phyloP scores from a whole-genome alignment of 768 basidiomycete species.

The Cystofilobasidium capitatum region DNA sequence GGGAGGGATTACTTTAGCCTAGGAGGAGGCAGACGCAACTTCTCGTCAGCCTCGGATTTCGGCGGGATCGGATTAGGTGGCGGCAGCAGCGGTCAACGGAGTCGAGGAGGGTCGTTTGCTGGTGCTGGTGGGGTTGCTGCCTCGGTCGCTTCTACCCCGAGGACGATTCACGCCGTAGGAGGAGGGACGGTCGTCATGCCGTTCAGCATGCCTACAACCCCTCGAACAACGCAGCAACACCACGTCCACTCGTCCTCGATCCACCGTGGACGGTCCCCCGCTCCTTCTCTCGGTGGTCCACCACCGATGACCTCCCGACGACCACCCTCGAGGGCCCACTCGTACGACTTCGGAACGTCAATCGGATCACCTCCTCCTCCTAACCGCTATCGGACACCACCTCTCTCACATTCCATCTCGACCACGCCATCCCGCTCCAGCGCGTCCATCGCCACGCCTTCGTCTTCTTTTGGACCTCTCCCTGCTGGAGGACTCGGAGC shows the following conservation, averaged over 20 bases:
- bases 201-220: neutral
- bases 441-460: conserved; percentile 5
- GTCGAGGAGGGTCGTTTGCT: no score
- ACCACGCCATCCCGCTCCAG: conserved; percentile 11
- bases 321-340: neutral
- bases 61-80: no score
- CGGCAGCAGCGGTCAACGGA: no score
- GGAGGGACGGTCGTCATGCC: conserved; percentile 59
- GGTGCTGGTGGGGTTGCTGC: no score
- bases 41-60: no score
- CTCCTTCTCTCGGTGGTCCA: neutral
- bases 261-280: neutral
- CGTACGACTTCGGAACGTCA: neutral
- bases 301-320: neutral
- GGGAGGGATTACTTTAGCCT: neutral
- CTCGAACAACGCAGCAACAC: neutral
- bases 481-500: no score
- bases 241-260: conserved; percentile 11
- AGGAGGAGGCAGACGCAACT: neutral
- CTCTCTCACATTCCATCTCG: conserved; percentile 19
- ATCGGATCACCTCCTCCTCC: neutral
- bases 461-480: conserved; percentile 3
- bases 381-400: conserved; percentile 3
- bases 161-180: conserved; percentile 77
- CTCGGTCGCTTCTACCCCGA: neutral